Base-by-base conservation (phyloP, 2,329 filamentous ascomycete species). In the Ceratocystis colombiana region DNA sequence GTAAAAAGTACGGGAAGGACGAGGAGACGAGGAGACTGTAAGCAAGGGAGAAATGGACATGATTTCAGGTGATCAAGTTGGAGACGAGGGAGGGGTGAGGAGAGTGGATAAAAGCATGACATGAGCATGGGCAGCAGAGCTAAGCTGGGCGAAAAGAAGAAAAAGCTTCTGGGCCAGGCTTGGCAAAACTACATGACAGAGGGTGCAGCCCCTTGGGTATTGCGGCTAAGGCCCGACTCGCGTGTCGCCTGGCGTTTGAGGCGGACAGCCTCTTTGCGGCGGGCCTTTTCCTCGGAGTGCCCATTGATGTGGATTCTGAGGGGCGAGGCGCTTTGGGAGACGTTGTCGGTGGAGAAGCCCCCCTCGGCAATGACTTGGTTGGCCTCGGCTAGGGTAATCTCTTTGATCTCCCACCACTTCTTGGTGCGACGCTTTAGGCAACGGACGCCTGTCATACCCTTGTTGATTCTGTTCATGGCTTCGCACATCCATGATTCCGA, bases 401-500 rank as follows among this genome's bases (percentile, higher is more conserved):
- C 41, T 41, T 68, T 68, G 48, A 68, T 28, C 46, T 68, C 50
- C 46, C 64, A 68, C 63, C 66, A 66, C 15, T 61, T 64, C 8
- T 65, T 55, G 22, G 61, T 65, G 8, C 50, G 64, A 25, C 61
- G 66, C 37, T 61, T 50, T 15, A 68, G 41, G 28, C 37, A 62
- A 15, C 64, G 64, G n/a, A 68, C 30, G 10, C 64, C 63, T 6
- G 37, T 33, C 45, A 53, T 63, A 2, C 64, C 41, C 45, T 62
- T 55, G 63, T 66, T 65, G 37, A 66, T 45, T 30, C 46, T 46
- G 41, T 61, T 64, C 33, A 68, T 20, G 17, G 55, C 48, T 17
- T 68, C 64, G 28, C 57, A 65, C 44, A 68, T 65, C 64, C 64
- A 66, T 8, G 66, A 62, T 28, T 62, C 45, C 53, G 64, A 68